Base-by-base conservation (phyloP, 495 filamentous ascomycete species). In the Neurospora sp. region DNA sequence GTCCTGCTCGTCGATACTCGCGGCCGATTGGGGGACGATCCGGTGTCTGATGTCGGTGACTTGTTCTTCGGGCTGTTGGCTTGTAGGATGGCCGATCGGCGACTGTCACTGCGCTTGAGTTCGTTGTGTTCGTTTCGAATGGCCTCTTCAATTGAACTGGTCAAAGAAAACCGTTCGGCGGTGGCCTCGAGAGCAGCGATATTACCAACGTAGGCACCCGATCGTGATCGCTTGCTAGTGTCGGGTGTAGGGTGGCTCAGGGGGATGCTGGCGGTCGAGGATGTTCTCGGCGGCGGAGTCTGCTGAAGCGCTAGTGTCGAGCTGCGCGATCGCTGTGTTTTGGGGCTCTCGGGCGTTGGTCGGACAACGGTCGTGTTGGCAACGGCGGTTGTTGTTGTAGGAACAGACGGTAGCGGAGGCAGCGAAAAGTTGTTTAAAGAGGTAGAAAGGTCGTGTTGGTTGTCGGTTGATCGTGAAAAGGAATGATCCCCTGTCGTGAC, bases 171-270 rank as follows among this genome's bases (percentile, higher is more conserved):
- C 44, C 90, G 88, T 82, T 96, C 94, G 35, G 94, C 94, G 54
- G 90, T 92, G 74, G 90, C 87, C 78, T 97, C 94, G 75, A 97
- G 84, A 59, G 92, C 88, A 79, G 94, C 92, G 73, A 97, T 90
- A 85, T 94, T 95, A 78, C 87, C 86, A 27, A 89, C 82, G 77
- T 91, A 93, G 39, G 91, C 91, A 35, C 91, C 91, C 77, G 93
- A 91, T 59, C 92, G 83, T 27, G 90, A 91, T 59, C 92, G 83
- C 54, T 89, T 88, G 77, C 92, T 90, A 44, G 91, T 82, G 81
- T 94, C 93, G 27, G 93, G 92, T 5, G 87, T 91, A 23, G 93
- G 93, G 80, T 96, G 92, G 74, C 86, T 89, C 71, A 94, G 85
- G 71, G 86, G 84, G 39, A 89, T 80, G 48, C 88, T 86, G 38